Evolutionary conservation across 176 grass and related monocot species (phyloP), one percentile per base, ranked within the genome.

Genomic region (Panicum miliaceum): DNA sequence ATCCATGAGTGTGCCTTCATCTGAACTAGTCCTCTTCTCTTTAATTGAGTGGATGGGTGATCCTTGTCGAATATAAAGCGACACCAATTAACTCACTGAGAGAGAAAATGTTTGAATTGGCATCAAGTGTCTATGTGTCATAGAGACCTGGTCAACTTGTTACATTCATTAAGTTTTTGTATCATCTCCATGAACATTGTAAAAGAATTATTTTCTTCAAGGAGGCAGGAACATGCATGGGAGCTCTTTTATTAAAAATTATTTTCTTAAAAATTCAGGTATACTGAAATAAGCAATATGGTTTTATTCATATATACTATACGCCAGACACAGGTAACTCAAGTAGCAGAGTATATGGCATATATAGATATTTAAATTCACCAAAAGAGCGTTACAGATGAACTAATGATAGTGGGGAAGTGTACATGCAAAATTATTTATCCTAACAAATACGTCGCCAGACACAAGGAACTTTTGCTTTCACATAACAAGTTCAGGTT

Each of bases 41-140:
- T 46, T 50, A 72, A 50, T 32, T 72, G 43, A 72, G 12, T 4
- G 6, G 42, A 0, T 16, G 46, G 43, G 68, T 25, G 0, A 46
- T 46, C 68, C 12, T 42, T 68, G 43, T 50, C 43, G 32, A 19
- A n/a, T n/a, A 0, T 19, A 11, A 72, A 27, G 43, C 3, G 14
- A 72, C 25, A 29, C 0, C 43, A 50, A 72, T 72, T 72, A 50
- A 72, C 69, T 72, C 25, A 9, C 3, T 29, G 69, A 72, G 16
- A 72, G 69, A 50, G 69, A n/a, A n/a, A 32, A 50, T 16, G 23
- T 72, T 72, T 48, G 69, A 72, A 72, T 3, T 45, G 25, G 69
- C 69, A 72, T 50, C 69, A 0, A 11, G 54, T 58, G n/a, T n/a
- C n/a, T 8, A 16, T 46, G n/a, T 69, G 64, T 11, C 68, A 16